These are phyloP conservation scores for Dactylellina cionopaga DNA, from an alignment of 2,329 filamentous ascomycete genomes.

Conservation along the genomic window DNA sequence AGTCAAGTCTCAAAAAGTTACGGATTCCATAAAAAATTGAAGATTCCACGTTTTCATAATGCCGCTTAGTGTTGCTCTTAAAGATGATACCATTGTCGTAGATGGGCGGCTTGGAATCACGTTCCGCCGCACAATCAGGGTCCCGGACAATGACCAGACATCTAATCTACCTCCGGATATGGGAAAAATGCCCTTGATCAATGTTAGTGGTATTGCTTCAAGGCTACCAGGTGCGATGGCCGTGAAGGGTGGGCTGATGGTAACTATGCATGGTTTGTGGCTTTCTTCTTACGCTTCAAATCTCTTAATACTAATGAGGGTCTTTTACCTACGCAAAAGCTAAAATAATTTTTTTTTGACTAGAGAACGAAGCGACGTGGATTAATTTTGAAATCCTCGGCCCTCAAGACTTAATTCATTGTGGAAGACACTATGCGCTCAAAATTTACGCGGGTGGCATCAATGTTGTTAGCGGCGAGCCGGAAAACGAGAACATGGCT, in stretches of 20 bases:
- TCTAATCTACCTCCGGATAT: slow-evolving; percentile 60
- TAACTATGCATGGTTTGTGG: slow-evolving; percentile 62
- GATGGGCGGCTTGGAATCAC: slow-evolving; percentile 1
- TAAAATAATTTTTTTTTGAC: background rate
- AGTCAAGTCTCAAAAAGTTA: too few species aligned
- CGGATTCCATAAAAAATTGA: too few species aligned
- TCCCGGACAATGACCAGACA: slow-evolving; percentile 61
- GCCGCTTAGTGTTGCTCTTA: too few species aligned
- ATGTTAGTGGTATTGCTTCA: slow-evolving; percentile 58
- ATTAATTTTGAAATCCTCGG: slow-evolving; percentile 58
- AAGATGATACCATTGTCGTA: too few species aligned
- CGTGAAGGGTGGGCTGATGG: slow-evolving; percentile 63
- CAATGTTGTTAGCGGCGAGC: slow-evolving; percentile 62
- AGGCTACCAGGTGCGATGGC: slow-evolving; percentile 60
- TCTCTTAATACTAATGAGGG: too few species aligned
- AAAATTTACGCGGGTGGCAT: slow-evolving; percentile 62
- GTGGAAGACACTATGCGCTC: slow-evolving; percentile 59
- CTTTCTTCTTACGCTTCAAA: too few species aligned
- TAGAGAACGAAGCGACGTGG: slow-evolving; percentile 63
- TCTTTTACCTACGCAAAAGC: too few species aligned
- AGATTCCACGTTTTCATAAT: too few species aligned
- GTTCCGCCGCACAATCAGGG: slow-evolving; percentile 58
- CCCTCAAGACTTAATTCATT: background rate
- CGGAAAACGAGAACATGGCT: background rate
- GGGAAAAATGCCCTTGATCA: slow-evolving; percentile 62